Evolutionary conservation across 768 basidiomycete species (phyloP).

Genomic region (Sarcodon aspratus): DNA sequence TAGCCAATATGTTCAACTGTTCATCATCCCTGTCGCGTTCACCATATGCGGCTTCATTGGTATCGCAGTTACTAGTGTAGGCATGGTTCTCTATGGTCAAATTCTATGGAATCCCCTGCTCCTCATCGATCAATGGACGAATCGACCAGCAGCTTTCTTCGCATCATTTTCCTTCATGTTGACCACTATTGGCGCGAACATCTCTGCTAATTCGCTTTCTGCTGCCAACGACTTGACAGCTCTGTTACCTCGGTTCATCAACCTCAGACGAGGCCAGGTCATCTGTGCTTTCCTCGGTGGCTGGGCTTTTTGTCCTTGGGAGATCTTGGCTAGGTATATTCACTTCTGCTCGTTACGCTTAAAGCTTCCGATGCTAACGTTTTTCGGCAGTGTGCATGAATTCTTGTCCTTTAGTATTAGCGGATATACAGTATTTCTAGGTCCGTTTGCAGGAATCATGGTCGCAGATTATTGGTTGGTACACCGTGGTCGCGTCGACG

Average conservation of each 20-base stretch:
- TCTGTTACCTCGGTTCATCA: conserved; percentile 61
- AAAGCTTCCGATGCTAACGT: not conserved
- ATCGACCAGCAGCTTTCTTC: too few species aligned
- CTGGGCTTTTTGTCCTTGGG: conserved; percentile 89
- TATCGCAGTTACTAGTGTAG: conserved; percentile 72
- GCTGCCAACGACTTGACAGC: conserved; percentile 83
- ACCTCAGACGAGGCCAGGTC: too few species aligned
- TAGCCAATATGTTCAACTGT: too few species aligned
- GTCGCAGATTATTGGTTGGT: conserved; percentile 66
- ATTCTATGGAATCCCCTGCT: conserved; percentile 64
- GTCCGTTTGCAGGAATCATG: conserved; percentile 75
- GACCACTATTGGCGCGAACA: too few species aligned
- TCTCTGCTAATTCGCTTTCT: too few species aligned
- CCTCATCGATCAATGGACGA: conserved; percentile 65
- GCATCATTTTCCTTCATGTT: too few species aligned
- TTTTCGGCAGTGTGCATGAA: conserved; percentile 33
- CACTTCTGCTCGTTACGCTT: conserved; percentile 6
- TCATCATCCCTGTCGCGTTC: conserved; percentile 70
- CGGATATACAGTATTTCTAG: conserved; percentile 79
- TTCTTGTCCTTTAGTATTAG: conserved; percentile 74
- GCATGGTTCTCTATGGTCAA: conserved; percentile 56
- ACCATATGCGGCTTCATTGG: conserved; percentile 71
- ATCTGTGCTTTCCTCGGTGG: too few species aligned
- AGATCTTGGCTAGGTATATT: conserved; percentile 46
- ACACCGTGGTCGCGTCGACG: conserved; percentile 60